Conservation (phyloP, 495 filamentous ascomycete genomes). For the Xylaria scruposa region DNA sequence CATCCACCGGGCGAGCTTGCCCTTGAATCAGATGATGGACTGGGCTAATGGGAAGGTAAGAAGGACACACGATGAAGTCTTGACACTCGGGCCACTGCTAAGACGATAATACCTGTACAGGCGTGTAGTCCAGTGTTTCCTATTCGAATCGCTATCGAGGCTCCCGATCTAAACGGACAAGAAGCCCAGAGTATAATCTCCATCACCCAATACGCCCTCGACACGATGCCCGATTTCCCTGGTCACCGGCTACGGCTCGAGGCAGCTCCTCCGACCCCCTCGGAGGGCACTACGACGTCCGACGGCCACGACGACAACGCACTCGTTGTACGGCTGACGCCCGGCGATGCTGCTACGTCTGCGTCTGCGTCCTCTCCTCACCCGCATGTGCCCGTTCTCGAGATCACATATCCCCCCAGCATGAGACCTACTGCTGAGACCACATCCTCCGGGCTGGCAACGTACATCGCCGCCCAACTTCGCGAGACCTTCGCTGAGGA, state of each 20-base stretch:
- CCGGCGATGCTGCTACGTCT: constrained; percentile 60
- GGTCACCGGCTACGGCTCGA: constrained; percentile 81
- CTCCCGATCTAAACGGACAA: constrained; percentile 66
- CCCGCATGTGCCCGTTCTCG: constrained; percentile 72
- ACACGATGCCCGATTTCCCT: constrained; percentile 91
- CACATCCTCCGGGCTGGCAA: constrained; percentile 75
- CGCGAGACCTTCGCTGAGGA: constrained; percentile 85
- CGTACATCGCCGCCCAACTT: constrained; percentile 80
- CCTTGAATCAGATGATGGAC: constrained; percentile 83
- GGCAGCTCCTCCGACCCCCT: constrained; percentile 54
- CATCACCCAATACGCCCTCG: constrained; percentile 86
- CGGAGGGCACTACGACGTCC: constrained; percentile 39
- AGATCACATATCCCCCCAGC: constrained; percentile 79
- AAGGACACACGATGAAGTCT: constrained; percentile 29
- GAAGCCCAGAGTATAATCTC: constrained; percentile 81
- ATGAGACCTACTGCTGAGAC: constrained; percentile 72
- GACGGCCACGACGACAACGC: constrained; percentile 45
- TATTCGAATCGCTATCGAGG: constrained; percentile 78
- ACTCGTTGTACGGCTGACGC: constrained; percentile 71
- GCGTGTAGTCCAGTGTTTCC: constrained; percentile 89
- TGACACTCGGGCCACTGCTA: constrained; percentile 3
- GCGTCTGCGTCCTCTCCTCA: constrained; percentile 62
- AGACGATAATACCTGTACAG: constrained; percentile 53
- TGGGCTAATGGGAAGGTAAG: constrained; percentile 93
- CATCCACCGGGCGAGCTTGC: constrained; percentile 86